A percentile compares a stretch with the other conserved stretches of the same genome.
Evolutionary conservation across 2,329 filamentous ascomycete species (phyloP).

Genomic region (Calonectria pseudoturangicola): DNA sequence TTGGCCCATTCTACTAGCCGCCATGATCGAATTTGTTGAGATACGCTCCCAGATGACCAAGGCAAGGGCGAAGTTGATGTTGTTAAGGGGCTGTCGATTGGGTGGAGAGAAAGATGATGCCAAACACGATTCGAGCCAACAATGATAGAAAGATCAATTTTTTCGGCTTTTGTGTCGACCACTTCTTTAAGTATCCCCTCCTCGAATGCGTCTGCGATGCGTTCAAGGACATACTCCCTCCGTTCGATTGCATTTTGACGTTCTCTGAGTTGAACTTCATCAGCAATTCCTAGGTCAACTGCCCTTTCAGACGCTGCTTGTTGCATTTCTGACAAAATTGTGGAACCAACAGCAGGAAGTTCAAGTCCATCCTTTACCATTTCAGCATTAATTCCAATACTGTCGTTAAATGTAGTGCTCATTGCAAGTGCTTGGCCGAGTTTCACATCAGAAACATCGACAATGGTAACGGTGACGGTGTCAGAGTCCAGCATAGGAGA

Average conservation of each 20-base stretch:
- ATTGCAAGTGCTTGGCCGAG: constrained; percentile 92
- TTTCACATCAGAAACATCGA: constrained; percentile 87
- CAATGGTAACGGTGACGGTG: constrained; percentile 90
- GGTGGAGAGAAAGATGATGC: constrained; percentile 95
- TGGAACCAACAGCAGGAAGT: constrained; percentile 82
- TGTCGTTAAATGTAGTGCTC: constrained; percentile 93
- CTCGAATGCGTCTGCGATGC: constrained; percentile 87
- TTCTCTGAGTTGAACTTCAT: constrained; percentile 79
- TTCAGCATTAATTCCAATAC: constrained; percentile 93
- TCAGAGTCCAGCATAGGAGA: constrained; percentile 84
- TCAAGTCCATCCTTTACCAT: constrained; percentile 96
- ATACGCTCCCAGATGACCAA: constrained; percentile 95
- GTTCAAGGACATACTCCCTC: constrained; percentile 88
- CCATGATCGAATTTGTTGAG: constrained; percentile 94
- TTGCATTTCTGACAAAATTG: constrained; percentile 90
- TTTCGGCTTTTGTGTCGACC: constrained; percentile 85
- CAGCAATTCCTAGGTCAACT: constrained; percentile 85
- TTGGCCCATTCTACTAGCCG: constrained; percentile 97
- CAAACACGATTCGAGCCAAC: constrained; percentile 91
- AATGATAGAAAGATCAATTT: constrained; percentile 83
- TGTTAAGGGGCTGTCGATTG: constrained; percentile 78
- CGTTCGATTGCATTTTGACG: constrained; percentile 86
- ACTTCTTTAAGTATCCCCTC: constrained; percentile 86
- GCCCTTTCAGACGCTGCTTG: constrained; percentile 85
- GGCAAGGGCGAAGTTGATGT: constrained; percentile 82